Conservation (phyloP, 257 asterid genomes). For the Solanum pennellii region DNA sequence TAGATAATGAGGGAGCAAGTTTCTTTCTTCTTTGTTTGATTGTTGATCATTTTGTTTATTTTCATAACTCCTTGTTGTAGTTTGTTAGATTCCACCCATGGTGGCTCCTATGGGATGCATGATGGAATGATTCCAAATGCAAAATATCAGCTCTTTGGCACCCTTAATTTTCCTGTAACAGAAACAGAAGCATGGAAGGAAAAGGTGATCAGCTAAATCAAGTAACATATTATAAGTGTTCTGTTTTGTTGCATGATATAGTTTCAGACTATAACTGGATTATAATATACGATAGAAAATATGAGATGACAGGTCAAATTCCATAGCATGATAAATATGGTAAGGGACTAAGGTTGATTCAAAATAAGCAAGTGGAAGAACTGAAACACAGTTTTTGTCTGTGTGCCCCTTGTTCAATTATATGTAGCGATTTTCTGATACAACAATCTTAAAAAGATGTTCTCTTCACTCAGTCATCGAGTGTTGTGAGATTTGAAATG, state of each 20-base stretch:
- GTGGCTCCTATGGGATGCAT: slow-evolving; percentile 52
- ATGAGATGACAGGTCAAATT: neutral
- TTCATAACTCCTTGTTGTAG: slow-evolving; percentile 26
- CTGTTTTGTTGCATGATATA: neutral
- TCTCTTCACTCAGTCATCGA: neutral
- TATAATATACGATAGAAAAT: neutral
- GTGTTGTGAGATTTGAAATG: neutral
- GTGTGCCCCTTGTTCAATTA: neutral
- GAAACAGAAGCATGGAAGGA: slow-evolving; percentile 90
- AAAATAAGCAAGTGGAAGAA: neutral
- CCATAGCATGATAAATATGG: neutral
- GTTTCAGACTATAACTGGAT: neutral
- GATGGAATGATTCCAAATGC: slow-evolving; percentile 66
- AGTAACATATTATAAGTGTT: neutral
- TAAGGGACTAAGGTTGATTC: neutral
- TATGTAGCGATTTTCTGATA: neutral
- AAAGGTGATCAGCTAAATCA: slow-evolving; percentile 35
- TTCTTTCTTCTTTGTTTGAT: neutral
- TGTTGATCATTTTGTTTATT: neutral
- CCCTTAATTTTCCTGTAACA: slow-evolving; percentile 68
- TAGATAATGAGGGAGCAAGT: slow-evolving; percentile 9
- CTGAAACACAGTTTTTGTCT: neutral
- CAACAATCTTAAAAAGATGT: neutral
- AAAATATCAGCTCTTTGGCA: slow-evolving; percentile 51
- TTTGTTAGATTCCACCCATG: slow-evolving; percentile 70